Percentiles rank a stretch among this genome's conserved stretches.
These are phyloP conservation scores for Ceraceosorus bombacis DNA, from an alignment of 1,284 basidiomycete species.

Conservation along the genomic window DNA sequence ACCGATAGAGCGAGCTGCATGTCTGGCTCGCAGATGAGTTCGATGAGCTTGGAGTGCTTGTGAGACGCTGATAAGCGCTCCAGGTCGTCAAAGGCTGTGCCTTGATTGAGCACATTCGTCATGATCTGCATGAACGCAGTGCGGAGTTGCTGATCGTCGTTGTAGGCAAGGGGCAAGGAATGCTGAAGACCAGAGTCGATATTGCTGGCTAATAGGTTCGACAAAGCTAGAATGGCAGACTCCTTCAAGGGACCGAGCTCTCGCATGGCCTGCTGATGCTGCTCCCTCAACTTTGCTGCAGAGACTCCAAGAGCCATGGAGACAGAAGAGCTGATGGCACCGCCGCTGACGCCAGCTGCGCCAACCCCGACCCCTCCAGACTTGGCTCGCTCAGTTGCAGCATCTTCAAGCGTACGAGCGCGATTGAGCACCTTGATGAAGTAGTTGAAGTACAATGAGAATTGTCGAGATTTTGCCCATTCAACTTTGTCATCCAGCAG, in stretches of 20 bases:
- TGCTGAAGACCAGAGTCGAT: conserved; percentile 83
- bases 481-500: conserved; percentile 43
- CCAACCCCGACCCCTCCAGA: not conserved
- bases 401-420: conserved; percentile 22
- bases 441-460: conserved; percentile 38
- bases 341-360: not conserved
- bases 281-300: not conserved
- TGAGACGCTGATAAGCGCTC: conserved; percentile 30
- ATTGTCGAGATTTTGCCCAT: conserved; percentile 42
- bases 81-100: conserved; percentile 50
- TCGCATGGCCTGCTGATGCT: not conserved
- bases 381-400: conserved; percentile 7
- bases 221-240: conserved; percentile 56
- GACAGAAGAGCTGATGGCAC: not conserved
- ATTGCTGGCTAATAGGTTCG: conserved; percentile 74
- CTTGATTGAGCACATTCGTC: conserved; percentile 69
- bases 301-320: not conserved
- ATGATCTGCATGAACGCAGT: conserved; percentile 82
- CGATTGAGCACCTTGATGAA: conserved; percentile 46
- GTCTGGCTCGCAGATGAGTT: conserved; percentile 32
- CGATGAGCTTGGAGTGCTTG: conserved; percentile 30
- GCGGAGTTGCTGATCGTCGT: conserved; percentile 64
- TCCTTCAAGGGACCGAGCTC: conserved; percentile 22
- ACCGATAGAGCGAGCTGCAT: conserved; percentile 39
- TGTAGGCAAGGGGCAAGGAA: conserved; percentile 71